Evolutionary conservation across 2,329 filamentous ascomycete species (phyloP).

Genomic region (Cercospora zeae-maydis): DNA sequence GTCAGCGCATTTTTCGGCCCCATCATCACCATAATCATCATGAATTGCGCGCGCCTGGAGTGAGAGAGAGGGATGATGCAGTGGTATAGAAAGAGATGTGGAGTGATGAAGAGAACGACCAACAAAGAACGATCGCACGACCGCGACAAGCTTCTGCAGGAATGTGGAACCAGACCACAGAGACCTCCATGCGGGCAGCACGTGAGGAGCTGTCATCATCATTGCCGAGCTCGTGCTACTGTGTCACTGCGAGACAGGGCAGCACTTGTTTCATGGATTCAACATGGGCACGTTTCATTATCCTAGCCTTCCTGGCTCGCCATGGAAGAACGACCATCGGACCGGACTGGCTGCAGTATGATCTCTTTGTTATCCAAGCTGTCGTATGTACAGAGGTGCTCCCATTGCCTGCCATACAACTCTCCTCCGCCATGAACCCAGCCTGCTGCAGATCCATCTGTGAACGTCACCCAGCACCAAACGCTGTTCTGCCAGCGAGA

Average conservation of each 20-base stretch:
- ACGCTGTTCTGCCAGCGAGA: background rate
- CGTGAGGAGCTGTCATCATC: constrained; percentile 2
- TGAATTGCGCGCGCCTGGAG: background rate
- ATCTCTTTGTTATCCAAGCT: background rate
- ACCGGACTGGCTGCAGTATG: background rate
- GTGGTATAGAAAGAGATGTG: background rate
- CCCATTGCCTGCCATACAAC: constrained; percentile 10
- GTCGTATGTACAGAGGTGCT: constrained; percentile 10
- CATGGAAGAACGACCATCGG: background rate
- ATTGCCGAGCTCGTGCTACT: background rate
- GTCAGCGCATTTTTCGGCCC: background rate
- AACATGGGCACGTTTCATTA: background rate
- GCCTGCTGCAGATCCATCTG: background rate
- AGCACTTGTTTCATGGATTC: constrained; percentile 7
- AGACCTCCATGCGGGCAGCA: background rate
- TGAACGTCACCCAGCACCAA: background rate
- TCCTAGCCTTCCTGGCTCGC: background rate
- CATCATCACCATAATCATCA: background rate
- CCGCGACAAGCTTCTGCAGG: background rate
- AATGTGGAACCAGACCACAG: background rate
- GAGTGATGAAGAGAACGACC: background rate
- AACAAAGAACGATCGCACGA: background rate
- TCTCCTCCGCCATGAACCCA: background rate
- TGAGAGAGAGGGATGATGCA: background rate
- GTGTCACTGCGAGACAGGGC: constrained; percentile 1